phyloP scores from a whole-genome alignment of 371 early-diverging fungal genomes.

The Conidiobolus incongruus region DNA sequence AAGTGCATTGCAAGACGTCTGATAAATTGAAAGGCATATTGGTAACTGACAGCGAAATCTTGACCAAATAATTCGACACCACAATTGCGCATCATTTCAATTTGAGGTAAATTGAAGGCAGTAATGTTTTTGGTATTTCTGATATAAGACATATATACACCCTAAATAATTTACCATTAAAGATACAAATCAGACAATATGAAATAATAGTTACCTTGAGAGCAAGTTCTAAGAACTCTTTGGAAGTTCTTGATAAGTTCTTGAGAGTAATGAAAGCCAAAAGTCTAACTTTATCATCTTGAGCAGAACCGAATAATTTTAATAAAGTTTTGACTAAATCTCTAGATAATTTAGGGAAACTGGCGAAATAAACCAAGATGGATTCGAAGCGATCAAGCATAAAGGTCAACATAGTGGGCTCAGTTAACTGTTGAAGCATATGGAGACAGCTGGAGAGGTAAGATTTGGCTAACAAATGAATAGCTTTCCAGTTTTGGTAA shows the following conservation, averaged over 20 bases:
- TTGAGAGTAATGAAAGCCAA: slow-evolving; percentile 6
- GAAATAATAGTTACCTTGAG: slow-evolving; percentile 2
- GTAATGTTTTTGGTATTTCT: slow-evolving; percentile 49
- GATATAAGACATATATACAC: slow-evolving; percentile 58
- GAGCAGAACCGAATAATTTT: slow-evolving; percentile 3
- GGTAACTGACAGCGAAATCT: slow-evolving; percentile 54
- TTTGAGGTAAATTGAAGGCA: slow-evolving; percentile 49
- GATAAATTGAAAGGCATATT: slow-evolving; percentile 75
- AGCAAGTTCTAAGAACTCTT: slow-evolving; percentile 4
- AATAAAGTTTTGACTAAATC: slow-evolving; percentile 45
- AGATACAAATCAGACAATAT: background rate
- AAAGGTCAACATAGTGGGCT: slow-evolving; percentile 54
- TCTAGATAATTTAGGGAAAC: slow-evolving; percentile 51
- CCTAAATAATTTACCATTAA: slow-evolving; percentile 14
- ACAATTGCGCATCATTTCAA: slow-evolving; percentile 73
- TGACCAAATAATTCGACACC: slow-evolving; percentile 66
- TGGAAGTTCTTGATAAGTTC: slow-evolving; percentile 1
- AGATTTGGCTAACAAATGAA: slow-evolving; percentile 31
- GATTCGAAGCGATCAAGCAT: slow-evolving; percentile 58
- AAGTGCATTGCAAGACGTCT: slow-evolving; percentile 78
- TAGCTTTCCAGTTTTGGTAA: background rate
- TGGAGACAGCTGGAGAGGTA: slow-evolving; percentile 43
- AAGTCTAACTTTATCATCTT: slow-evolving; percentile 3
- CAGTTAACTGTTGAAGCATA: slow-evolving; percentile 52
- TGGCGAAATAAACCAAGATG: slow-evolving; percentile 45